Evolutionary conservation across 2,329 filamentous ascomycete genomes (phyloP).

Genomic region (Orbilia javanica): DNA sequence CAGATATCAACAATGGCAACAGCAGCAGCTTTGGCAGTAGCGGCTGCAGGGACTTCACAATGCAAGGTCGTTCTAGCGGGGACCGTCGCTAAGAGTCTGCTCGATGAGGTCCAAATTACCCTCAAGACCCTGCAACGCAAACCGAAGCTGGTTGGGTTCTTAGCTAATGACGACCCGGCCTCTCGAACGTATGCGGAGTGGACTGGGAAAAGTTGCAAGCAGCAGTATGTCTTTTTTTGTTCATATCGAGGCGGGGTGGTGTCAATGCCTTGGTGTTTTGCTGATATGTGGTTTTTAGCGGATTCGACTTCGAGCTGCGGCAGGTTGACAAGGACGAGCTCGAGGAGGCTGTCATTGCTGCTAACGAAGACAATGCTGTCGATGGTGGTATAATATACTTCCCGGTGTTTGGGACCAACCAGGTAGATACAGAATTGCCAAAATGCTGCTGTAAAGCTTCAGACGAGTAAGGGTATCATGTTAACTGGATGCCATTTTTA

Average conservation of each 20-base stretch:
- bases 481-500: not conserved
- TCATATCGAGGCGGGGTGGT: constrained; percentile 15
- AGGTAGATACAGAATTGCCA: constrained; percentile 51
- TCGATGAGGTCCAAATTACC: constrained; percentile 76
- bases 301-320: constrained; percentile 88
- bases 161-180: constrained; percentile 91
- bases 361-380: constrained; percentile 77
- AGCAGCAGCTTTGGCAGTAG: constrained; percentile 37
- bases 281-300: constrained; percentile 70
- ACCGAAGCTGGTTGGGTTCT: constrained; percentile 88
- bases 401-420: constrained; percentile 82
- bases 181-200: constrained; percentile 95
- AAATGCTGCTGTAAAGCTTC: not conserved
- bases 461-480: not conserved
- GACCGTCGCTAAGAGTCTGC: constrained; percentile 84
- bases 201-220: constrained; percentile 94
- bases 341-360: constrained; percentile 86
- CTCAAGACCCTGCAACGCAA: constrained; percentile 66
- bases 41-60: constrained; percentile 67
- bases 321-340: constrained; percentile 87
- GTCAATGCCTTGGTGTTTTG: not conserved
- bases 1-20: constrained; percentile 17
- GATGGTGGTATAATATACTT: constrained; percentile 92
- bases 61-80: constrained; percentile 95
- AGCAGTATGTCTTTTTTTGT: constrained; percentile 77